Percentiles rank a stretch among this genome's conserved stretches.
Conservation (phyloP, 345 rosid genomes). For the Anacardium occidentale region DNA sequence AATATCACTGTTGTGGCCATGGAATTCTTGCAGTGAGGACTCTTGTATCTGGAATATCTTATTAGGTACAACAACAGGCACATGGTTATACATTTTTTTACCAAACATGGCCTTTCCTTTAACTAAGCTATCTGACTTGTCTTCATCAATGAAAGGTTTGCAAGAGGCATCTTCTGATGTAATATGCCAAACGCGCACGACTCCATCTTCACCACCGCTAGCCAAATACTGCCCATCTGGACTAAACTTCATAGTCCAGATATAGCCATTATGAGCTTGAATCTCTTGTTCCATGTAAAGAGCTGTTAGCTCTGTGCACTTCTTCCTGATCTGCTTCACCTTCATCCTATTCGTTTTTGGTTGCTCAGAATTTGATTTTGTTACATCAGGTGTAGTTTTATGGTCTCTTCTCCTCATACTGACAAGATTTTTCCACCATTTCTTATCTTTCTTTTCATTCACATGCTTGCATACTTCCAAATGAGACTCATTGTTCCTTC, state of each 20-base stretch:
- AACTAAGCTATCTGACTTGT: conserved; percentile 7
- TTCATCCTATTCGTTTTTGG: conserved; percentile 40
- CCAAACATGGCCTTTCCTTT: conserved; percentile 18
- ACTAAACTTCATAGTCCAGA: conserved; percentile 80
- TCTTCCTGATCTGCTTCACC: conserved; percentile 62
- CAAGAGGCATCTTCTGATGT: conserved; percentile 38
- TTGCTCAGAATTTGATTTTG: conserved; percentile 15
- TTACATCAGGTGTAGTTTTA: conserved; percentile 10
- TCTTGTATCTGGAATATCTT: conserved; percentile 66
- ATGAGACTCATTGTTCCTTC: conserved; percentile 17
- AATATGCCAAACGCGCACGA: conserved; percentile 72
- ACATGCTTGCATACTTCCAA: conserved; percentile 19
- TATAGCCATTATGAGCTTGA: conserved; percentile 69
- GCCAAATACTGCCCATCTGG: conserved; percentile 80
- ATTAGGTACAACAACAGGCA: conserved; percentile 56
- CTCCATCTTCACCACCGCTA: conserved; percentile 83
- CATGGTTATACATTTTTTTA: conserved; percentile 29
- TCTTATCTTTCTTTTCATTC: conserved; percentile 35
- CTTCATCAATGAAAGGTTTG: conserved; percentile 31
- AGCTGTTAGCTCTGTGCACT: conserved; percentile 67
- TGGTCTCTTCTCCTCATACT: conserved; percentile 11
- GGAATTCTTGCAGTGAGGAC: conserved; percentile 67
- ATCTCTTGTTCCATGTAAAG: conserved; percentile 57
- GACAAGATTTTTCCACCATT: conserved; percentile 53
- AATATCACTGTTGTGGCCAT: conserved; percentile 66